These are phyloP conservation scores for Microsporum ferrugineum DNA, from an alignment of 2,329 filamentous ascomycete genomes.

Conservation along the genomic window DNA sequence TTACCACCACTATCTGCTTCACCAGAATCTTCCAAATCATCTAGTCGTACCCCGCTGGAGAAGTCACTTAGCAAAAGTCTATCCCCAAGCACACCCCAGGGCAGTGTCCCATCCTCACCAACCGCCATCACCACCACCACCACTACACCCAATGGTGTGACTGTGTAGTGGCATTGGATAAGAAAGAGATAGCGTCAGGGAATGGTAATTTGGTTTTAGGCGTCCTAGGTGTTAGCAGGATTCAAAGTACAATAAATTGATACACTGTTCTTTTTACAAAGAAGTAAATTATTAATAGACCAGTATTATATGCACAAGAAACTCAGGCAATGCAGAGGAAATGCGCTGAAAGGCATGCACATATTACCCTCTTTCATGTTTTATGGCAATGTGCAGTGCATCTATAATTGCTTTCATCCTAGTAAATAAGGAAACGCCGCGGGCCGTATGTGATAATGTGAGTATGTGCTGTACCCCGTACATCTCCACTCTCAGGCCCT, in stretches of 20 bases:
- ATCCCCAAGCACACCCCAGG: neutral
- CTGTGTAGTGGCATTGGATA: neutral
- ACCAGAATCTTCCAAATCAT: neutral
- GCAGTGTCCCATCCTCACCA: neutral
- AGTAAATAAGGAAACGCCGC: no score
- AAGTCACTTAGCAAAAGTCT: neutral
- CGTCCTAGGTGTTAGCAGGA: neutral
- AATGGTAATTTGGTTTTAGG: neutral
- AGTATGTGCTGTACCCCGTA: no score
- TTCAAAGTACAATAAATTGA: slow-evolving; percentile 2
- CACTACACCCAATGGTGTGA: neutral
- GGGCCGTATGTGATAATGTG: no score
- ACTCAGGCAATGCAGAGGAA: no score
- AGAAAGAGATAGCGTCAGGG: neutral
- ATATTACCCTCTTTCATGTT: no score
- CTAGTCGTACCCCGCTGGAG: neutral
- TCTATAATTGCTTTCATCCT: no score
- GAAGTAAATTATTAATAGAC: no score
- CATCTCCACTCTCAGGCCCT: no score
- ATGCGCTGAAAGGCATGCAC: no score
- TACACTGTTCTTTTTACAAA: neutral
- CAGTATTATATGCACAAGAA: no score
- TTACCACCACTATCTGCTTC: neutral
- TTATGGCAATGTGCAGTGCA: no score
- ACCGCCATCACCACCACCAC: neutral